These are phyloP conservation scores for Salvia miltiorrhiza DNA, from an alignment of 257 asterid genomes.

Conservation along the genomic window DNA sequence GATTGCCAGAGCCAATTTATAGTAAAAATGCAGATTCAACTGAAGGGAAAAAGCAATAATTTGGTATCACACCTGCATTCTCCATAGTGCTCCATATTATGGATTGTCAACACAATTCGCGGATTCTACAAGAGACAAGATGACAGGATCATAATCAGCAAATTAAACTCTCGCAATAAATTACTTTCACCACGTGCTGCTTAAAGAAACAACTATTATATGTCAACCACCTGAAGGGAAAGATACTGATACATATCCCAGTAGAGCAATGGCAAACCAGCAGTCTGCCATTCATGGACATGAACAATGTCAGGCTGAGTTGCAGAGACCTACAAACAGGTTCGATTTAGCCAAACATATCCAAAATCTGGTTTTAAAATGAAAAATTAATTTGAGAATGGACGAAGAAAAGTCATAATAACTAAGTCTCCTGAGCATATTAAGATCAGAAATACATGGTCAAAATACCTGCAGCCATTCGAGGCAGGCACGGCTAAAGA, in stretches of 20 bases:
- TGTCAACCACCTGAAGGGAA: slow-evolving; percentile 56
- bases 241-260: slow-evolving; percentile 90
- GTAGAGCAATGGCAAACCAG: slow-evolving; percentile 73
- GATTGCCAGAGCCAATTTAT: background rate
- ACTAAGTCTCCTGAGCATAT: too few species aligned
- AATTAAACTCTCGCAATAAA: background rate
- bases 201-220: background rate
- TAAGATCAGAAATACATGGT: background rate
- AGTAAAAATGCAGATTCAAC: background rate
- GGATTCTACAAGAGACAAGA: slow-evolving; percentile 55
- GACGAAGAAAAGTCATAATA: background rate
- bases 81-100: slow-evolving; percentile 95
- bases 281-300: slow-evolving; percentile 93
- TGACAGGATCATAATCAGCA: slow-evolving; percentile 17
- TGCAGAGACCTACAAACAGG: slow-evolving; percentile 54
- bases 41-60: background rate
- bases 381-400: background rate
- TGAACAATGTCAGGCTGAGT: slow-evolving; percentile 80
- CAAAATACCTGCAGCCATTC: slow-evolving; percentile 89
- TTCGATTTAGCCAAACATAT: background rate
- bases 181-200: background rate
- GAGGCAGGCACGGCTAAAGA: slow-evolving; percentile 88
- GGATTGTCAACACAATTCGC: slow-evolving; percentile 77
- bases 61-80: slow-evolving; percentile 68
- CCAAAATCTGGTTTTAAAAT: background rate